phyloP scores from a whole-genome alignment of 257 asterid species.

The Capsicum chinense region DNA sequence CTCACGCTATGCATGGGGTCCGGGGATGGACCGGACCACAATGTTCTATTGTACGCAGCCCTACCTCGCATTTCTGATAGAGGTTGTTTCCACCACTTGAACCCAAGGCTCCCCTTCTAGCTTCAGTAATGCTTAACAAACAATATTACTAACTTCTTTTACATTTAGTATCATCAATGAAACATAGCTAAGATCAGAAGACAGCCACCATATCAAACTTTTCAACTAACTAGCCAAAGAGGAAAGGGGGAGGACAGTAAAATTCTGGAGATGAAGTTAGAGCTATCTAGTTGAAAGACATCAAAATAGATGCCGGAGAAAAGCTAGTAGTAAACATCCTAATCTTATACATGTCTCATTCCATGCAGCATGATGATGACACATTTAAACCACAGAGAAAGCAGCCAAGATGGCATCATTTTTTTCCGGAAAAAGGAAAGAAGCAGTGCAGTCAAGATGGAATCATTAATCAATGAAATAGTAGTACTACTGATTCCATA shows the following conservation, averaged over 20 bases:
- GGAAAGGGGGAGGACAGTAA: neutral
- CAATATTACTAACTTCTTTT: neutral
- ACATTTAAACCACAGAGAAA: conserved; percentile 2
- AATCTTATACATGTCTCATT: neutral
- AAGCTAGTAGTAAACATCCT: neutral
- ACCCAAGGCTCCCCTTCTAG: too few relatives aligned
- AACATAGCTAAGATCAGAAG: conserved; percentile 7
- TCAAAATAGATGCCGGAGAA: neutral
- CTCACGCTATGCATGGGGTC: too few relatives aligned
- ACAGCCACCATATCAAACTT: neutral
- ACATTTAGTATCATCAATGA: neutral
- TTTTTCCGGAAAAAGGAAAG: neutral
- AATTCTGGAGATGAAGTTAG: neutral
- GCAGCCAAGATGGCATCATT: neutral
- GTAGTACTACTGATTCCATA: neutral
- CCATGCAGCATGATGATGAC: conserved; percentile 4
- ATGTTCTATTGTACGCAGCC: too few relatives aligned
- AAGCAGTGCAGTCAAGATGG: conserved; percentile 1
- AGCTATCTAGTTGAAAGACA: neutral
- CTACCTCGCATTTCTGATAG: too few relatives aligned
- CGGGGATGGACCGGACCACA: too few relatives aligned
- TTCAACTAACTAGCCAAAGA: neutral
- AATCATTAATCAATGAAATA: neutral
- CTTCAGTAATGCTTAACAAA: neutral
- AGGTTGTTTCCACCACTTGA: too few relatives aligned